Percentiles rank a stretch among this genome's conserved stretches.
phyloP scores from a whole-genome alignment of 345 rosid species.

The Alliaria petiolata region DNA sequence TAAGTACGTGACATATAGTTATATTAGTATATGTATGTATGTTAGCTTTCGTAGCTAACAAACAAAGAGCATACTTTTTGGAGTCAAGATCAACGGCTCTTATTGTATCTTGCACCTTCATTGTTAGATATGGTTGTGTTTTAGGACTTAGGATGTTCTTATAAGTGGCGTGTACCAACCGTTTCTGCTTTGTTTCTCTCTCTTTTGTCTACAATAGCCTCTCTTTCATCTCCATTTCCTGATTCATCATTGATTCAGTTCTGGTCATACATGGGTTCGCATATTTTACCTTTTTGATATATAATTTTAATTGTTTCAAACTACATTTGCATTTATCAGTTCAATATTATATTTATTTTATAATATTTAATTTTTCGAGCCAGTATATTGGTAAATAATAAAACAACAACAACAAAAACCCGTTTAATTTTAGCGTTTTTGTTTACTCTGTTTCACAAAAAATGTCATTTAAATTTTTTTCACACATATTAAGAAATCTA shows the following conservation, averaged over 20 bases:
- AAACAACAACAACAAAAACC: too few relatives aligned
- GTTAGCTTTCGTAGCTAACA: slow-evolving; percentile 12
- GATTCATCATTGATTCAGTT: background rate
- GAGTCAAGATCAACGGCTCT: slow-evolving; percentile 7
- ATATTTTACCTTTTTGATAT: background rate
- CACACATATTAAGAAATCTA: too few relatives aligned
- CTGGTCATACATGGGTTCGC: background rate
- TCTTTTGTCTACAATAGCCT: background rate
- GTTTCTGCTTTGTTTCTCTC: background rate
- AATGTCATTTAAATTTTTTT: too few relatives aligned
- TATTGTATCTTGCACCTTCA: background rate
- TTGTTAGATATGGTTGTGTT: background rate
- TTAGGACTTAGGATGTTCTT: background rate
- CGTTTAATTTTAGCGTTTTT: background rate
- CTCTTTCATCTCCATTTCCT: background rate
- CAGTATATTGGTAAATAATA: too few relatives aligned
- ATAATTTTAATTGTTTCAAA: background rate
- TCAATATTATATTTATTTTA: background rate
- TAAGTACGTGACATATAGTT: background rate
- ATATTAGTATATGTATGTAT: background rate
- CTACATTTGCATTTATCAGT: background rate
- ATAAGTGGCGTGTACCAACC: background rate
- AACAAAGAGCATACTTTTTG: slow-evolving; percentile 1
- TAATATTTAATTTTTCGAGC: too few relatives aligned
- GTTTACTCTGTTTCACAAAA: background rate